Base-by-base conservation (phyloP, 2,329 filamentous ascomycete species). In the Hypoxylon rubiginosum region DNA sequence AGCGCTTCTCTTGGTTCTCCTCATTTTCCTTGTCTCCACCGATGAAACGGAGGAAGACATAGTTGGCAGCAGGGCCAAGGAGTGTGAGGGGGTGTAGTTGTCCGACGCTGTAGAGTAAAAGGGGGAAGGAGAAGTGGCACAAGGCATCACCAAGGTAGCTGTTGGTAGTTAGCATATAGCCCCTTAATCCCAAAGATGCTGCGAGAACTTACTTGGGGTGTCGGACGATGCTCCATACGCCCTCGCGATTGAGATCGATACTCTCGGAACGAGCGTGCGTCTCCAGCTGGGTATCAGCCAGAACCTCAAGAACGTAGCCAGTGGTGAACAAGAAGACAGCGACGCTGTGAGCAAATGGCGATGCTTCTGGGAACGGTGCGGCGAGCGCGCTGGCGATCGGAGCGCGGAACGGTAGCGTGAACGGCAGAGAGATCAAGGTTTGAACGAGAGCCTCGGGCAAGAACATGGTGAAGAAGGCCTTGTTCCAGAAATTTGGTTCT, bases 131-230 rank as follows among this genome's bases (percentile, higher is more conserved):
- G 50, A 86, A 71, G 71, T 90, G 88, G 9, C 87, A 81, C 3
- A 90, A 79, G 2, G 84, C 80, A 61, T 89, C 87, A 1, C 87
- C 87, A n/a, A 89, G 83, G 72, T 89, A 89, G 77, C 86, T 88
- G 54, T 60, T 2, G 39, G 32, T 9, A 8, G 13, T 64, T 26
- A 67, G 60, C 7, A 17, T n/a, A 6, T n/a, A 19, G 2, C 41
- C 32, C 15, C n/a, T 51, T 32, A 34, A 54, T 21, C 11, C 26
- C 63, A 51, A 71, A 56, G 41, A 60, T 62, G 8, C 36, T 13
- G 7, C 17, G 4, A 53, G n/a, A 39, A 79, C 84, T 75, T 79
- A 88, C 86, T 89, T 89, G 0, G 87, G 87, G 76, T 89, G 86
- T 52, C 88, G 79, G 26, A 89, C 86, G 32, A 89, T 82, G 69